Conservation (phyloP, 2,329 filamentous ascomycete genomes). For the Simplicillium sp. region DNA sequence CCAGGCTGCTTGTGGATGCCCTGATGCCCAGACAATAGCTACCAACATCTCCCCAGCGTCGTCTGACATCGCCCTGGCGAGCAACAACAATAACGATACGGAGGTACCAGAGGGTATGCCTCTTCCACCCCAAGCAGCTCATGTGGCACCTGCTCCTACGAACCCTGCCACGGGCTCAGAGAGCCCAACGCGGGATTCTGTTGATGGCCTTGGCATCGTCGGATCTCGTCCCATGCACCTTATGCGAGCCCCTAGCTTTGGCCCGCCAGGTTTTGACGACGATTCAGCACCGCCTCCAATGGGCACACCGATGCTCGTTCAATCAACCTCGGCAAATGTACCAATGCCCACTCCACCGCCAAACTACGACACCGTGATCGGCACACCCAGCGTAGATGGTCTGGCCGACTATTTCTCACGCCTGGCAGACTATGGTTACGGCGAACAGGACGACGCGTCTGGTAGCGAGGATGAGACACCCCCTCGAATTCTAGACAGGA, state of each 20-base stretch:
- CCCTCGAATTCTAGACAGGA: conserved; percentile 37
- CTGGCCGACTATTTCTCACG: conserved; percentile 83
- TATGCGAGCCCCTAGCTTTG: conserved; percentile 73
- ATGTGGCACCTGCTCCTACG: conserved; percentile 29
- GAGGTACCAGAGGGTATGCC: conserved; percentile 24
- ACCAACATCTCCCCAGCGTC: conserved; percentile 63
- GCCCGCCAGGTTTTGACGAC: conserved; percentile 78
- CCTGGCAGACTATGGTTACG: conserved; percentile 59
- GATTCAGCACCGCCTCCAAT: conserved; percentile 38
- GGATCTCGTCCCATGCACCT: conserved; percentile 69
- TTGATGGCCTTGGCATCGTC: conserved; percentile 4
- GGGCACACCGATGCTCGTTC: conserved; percentile 12
- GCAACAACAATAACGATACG: conserved; percentile 21
- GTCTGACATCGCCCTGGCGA: conserved; percentile 37
- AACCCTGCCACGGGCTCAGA: conserved; percentile 17
- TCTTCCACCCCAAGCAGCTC: conserved; percentile 46
- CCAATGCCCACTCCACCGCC: conserved; percentile 69
- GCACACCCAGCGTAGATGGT: conserved; percentile 54
- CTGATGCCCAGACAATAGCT: conserved; percentile 36
- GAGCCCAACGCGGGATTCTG: conserved; percentile 6
- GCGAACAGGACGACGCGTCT: conserved; percentile 27
- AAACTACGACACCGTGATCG: conserved; percentile 72
- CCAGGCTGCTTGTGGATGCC: conserved; percentile 43
- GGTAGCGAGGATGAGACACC: conserved; percentile 30
- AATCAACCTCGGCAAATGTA: conserved; percentile 8